A percentile compares a stretch with the other conserved stretches of the same genome.
These are phyloP conservation scores for Plasmodium gaboni DNA, from an alignment of 169 alveolate species.

Conservation along the genomic window DNA sequence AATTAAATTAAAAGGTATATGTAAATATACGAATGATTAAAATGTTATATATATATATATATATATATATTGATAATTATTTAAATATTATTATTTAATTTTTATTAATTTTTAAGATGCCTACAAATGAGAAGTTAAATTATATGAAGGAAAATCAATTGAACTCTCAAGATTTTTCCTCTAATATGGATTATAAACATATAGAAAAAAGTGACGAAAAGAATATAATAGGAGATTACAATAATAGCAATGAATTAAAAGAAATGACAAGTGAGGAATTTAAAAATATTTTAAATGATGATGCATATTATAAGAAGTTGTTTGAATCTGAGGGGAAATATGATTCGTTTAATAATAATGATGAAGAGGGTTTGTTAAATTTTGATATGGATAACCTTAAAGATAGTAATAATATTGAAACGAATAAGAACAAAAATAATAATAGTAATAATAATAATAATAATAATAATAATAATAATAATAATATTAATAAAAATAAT, in stretches of 20 bases:
- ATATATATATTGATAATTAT: neutral
- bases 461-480: no score
- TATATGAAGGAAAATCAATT: no score
- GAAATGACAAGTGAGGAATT: conserved; percentile 61
- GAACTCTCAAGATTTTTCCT: no score
- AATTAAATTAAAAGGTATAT: no score
- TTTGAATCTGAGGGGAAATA: neutral
- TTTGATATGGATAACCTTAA: neutral
- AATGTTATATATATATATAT: neutral
- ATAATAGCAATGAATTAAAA: conserved; percentile 18
- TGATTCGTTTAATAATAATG: neutral
- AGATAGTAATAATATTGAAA: no score
- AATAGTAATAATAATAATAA: no score
- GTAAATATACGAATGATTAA: no score
- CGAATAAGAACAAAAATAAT: no score
- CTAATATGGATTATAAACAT: neutral
- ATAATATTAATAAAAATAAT: no score
- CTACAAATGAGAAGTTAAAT: no score
- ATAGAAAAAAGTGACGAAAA: neutral
- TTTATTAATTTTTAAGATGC: no score
- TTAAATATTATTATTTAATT: no score
- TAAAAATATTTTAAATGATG: conserved; percentile 20
- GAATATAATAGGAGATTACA: conserved; percentile 1
- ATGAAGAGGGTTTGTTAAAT: neutral
- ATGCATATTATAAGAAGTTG: conserved; percentile 9